Conservation (phyloP, 1,284 basidiomycete species). For the Cystobasidium sp. region DNA sequence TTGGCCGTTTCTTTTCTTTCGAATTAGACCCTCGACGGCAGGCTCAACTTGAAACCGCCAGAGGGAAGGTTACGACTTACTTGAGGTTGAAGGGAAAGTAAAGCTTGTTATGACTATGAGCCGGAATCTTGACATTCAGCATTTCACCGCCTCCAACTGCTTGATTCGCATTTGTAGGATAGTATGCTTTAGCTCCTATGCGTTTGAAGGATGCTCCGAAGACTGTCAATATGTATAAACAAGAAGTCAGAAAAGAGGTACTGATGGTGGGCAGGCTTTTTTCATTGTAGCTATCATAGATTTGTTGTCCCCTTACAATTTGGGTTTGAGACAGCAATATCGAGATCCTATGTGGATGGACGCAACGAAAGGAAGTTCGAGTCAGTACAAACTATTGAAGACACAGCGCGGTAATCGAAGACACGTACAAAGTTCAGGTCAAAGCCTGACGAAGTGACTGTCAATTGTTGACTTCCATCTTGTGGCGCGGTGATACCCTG, state of each 20-base stretch:
- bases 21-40: not conserved
- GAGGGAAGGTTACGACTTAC: constrained; percentile 18
- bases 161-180: constrained; percentile 47
- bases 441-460: constrained; percentile 49
- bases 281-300: no score
- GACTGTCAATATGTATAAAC: constrained; percentile 44
- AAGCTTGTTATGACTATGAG: constrained; percentile 38
- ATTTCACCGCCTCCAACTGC: constrained; percentile 52
- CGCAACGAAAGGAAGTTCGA: not conserved
- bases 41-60: not conserved
- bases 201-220: constrained; percentile 51
- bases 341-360: no score
- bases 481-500: constrained; percentile 51
- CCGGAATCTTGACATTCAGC: constrained; percentile 47
- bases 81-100: constrained; percentile 47
- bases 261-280: no score
- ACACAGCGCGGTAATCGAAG: constrained; percentile 38
- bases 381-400: not conserved
- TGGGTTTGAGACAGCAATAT: no score
- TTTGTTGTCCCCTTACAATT: no score
- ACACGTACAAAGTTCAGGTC: constrained; percentile 49
- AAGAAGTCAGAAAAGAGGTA: not conserved
- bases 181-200: constrained; percentile 51
- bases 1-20: no score
- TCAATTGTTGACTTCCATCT: constrained; percentile 49